A percentile compares a stretch with the other conserved stretches of the same genome.
These are phyloP conservation scores for Iberis pinnata DNA, from an alignment of 345 rosid genomes.

Conservation along the genomic window DNA sequence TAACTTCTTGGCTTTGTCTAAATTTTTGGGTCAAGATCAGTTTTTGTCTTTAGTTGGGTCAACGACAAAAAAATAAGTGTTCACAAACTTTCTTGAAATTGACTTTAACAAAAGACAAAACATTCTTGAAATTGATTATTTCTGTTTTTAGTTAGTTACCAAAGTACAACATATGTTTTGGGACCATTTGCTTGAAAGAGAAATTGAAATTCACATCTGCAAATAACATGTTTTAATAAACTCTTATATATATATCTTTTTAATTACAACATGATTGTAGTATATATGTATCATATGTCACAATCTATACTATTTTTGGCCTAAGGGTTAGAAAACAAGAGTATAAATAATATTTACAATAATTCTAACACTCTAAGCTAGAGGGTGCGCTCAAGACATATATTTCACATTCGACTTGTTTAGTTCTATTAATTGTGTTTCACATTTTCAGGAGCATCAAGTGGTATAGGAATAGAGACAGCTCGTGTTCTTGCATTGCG, in stretches of 20 bases:
- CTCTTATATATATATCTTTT: no score
- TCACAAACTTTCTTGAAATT: background rate
- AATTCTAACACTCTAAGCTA: no score
- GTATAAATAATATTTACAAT: no score
- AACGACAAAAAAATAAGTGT: no score
- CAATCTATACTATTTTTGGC: no score
- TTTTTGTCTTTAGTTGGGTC: background rate
- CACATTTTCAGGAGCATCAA: conserved; percentile 47
- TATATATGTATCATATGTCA: background rate
- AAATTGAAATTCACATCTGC: background rate
- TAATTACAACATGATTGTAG: background rate
- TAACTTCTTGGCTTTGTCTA: background rate
- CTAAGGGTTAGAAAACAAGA: no score
- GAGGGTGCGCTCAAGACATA: no score
- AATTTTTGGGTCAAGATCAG: background rate
- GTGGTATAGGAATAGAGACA: conserved; percentile 61
- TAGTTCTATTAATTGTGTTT: background rate
- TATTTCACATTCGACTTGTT: background rate
- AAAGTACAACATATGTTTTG: background rate
- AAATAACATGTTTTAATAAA: background rate
- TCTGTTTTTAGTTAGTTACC: background rate
- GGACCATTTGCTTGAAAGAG: background rate
- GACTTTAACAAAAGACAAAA: no score
- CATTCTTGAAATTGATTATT: background rate
- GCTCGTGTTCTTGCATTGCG: conserved; percentile 59